These are phyloP conservation scores for Mycena chlorophos DNA, from an alignment of 768 basidiomycete species.

Conservation along the genomic window DNA sequence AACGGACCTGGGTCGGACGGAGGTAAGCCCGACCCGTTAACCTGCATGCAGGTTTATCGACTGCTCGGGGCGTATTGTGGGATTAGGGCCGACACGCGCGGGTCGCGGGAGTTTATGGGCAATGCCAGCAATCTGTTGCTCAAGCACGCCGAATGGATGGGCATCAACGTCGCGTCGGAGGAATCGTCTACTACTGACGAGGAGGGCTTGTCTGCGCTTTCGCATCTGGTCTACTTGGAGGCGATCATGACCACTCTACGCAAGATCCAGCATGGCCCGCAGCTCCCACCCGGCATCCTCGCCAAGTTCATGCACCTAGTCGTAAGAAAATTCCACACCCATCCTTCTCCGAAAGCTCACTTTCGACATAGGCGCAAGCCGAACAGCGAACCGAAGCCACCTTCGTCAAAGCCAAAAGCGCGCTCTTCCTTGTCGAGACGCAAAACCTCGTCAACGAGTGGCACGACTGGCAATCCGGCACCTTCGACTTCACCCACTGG, in stretches of 20 bases:
- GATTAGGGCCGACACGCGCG: neutral
- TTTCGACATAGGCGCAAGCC: no score
- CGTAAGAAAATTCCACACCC: neutral
- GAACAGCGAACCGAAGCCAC: slow-evolving; percentile 1
- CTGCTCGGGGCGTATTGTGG: slow-evolving; percentile 5
- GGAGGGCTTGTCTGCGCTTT: slow-evolving; percentile 6
- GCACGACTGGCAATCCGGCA: neutral
- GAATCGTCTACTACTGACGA: neutral
- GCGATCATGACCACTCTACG: neutral
- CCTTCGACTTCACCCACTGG: slow-evolving; percentile 1
- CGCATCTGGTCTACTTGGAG: slow-evolving; percentile 12
- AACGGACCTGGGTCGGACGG: neutral
- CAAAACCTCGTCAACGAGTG: slow-evolving; percentile 5
- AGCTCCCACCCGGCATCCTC: neutral
- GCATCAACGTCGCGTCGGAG: slow-evolving; percentile 1
- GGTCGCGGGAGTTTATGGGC: slow-evolving; percentile 5
- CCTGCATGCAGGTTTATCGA: slow-evolving; percentile 4
- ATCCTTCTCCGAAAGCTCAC: no score
- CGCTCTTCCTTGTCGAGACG: neutral
- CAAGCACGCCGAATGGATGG: neutral
- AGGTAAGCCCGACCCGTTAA: neutral
- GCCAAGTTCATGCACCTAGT: slow-evolving; percentile 4
- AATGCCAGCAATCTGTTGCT: slow-evolving; percentile 3
- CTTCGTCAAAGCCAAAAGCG: slow-evolving; percentile 6
- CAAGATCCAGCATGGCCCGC: neutral